Percentiles rank a stretch among this genome's conserved stretches.
Conservation (phyloP, 768 basidiomycete genomes). For the Suillus discolor region DNA sequence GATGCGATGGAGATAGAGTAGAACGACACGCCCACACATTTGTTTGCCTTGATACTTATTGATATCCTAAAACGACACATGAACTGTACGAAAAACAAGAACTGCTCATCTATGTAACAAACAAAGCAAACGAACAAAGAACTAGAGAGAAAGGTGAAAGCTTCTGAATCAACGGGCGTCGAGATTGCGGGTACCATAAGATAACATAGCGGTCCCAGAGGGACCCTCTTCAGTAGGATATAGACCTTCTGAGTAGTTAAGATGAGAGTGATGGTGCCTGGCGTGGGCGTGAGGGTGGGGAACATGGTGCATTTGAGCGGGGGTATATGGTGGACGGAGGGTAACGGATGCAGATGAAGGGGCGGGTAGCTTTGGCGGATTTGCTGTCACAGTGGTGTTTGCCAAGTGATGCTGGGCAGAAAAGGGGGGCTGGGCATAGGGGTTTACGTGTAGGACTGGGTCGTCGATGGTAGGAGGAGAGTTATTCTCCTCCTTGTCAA, state of each 20-base stretch:
- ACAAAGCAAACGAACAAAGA: conserved; percentile 20
- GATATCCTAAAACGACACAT: conserved; percentile 20
- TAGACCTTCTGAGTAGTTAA: conserved; percentile 46
- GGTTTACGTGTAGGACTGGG: conserved; percentile 25
- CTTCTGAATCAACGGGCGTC: neutral
- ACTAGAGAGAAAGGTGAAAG: neutral
- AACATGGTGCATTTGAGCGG: conserved; percentile 74
- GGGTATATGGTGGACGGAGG: conserved; percentile 60
- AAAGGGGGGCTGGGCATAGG: conserved; percentile 22
- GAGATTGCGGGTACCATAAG: conserved; percentile 41
- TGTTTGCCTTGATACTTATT: conserved; percentile 15
- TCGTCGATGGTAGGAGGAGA: conserved; percentile 20
- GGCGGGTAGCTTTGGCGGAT: conserved; percentile 31
- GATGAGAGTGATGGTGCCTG: conserved; percentile 64
- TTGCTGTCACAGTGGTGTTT: conserved; percentile 21
- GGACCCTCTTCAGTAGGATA: conserved; percentile 34
- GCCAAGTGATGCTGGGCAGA: conserved; percentile 24
- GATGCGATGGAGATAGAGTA: conserved; percentile 60
- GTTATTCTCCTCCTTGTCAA: conserved; percentile 23
- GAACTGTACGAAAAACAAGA: conserved; percentile 24
- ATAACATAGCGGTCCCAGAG: conserved; percentile 41
- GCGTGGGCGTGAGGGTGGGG: conserved; percentile 81
- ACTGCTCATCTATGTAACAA: conserved; percentile 31
- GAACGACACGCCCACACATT: conserved; percentile 9
- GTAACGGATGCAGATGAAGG: conserved; percentile 44